A percentile compares a stretch with the other conserved stretches of the same genome.
Evolutionary conservation across 768 basidiomycete species (phyloP).

Genomic region (Pulveroboletus sp.): DNA sequence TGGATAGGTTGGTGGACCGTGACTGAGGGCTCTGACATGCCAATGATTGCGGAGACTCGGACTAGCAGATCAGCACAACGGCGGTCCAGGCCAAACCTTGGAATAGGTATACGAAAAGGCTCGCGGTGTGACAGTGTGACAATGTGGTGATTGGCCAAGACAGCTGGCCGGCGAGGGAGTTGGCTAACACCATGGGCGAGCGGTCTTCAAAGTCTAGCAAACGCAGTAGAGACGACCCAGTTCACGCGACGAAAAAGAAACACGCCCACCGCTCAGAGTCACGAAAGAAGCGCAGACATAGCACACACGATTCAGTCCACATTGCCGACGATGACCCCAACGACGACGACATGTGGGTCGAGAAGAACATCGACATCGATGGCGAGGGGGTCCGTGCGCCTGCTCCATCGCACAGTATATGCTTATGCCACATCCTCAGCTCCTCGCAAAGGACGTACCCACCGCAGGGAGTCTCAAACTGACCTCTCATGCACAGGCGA

Average conservation of each 20-base stretch:
- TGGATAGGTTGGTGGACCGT: conserved; percentile 54
- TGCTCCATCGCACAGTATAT: background rate
- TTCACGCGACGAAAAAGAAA: conserved; percentile 54
- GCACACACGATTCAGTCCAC: conserved; percentile 31
- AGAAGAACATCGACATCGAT: conserved; percentile 81
- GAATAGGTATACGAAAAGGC: too few relatives aligned
- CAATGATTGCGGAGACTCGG: too few relatives aligned
- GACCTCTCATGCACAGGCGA: conserved; percentile 53
- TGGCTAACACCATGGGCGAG: conserved; percentile 21
- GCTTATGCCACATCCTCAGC: conserved; percentile 35
- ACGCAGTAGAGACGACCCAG: conserved; percentile 37
- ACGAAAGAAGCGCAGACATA: conserved; percentile 35
- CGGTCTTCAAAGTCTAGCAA: conserved; percentile 23
- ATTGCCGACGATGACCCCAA: conserved; percentile 71
- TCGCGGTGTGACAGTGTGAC: too few relatives aligned
- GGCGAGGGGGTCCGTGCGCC: conserved; percentile 62
- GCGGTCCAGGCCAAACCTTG: too few relatives aligned
- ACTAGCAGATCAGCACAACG: too few relatives aligned
- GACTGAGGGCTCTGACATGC: background rate
- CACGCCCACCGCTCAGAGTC: conserved; percentile 40
- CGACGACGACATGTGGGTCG: conserved; percentile 80
- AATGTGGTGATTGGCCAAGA: background rate
- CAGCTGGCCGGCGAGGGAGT: conserved; percentile 1
- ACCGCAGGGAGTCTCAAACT: conserved; percentile 69
- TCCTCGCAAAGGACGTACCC: conserved; percentile 71